Conservation (phyloP, 192 early-diverging fungal species). For the Geranomyces variabilis region DNA sequence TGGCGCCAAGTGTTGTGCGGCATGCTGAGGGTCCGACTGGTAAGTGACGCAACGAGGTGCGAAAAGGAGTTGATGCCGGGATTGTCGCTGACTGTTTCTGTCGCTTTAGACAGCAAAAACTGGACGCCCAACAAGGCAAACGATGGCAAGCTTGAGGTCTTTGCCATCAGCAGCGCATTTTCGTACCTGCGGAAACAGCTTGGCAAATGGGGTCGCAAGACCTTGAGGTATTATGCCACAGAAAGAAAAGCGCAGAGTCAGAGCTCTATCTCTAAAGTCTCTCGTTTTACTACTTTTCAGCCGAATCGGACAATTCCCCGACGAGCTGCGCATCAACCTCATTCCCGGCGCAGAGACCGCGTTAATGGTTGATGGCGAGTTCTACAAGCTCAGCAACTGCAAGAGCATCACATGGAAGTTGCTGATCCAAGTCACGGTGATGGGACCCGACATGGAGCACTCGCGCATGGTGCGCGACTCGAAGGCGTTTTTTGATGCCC, state of each 20-base stretch:
- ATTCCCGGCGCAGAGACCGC: conserved; percentile 50
- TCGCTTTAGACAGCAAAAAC: conserved; percentile 37
- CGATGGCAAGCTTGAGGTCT: conserved; percentile 67
- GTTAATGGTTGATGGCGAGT: conserved; percentile 77
- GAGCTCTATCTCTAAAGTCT: background rate
- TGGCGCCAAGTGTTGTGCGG: conserved; percentile 41
- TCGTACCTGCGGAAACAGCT: conserved; percentile 67
- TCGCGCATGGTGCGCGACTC: conserved; percentile 11
- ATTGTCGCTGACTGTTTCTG: too few species aligned
- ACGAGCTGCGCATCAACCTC: conserved; percentile 58
- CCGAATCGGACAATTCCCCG: conserved; percentile 67
- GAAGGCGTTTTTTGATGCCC: background rate
- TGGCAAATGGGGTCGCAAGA: conserved; percentile 7
- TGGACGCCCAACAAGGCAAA: conserved; percentile 71
- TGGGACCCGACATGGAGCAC: conserved; percentile 11
- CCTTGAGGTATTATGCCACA: conserved; percentile 4
- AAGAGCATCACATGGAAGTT: conserved; percentile 13
- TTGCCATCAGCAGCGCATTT: conserved; percentile 57
- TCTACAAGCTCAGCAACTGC: conserved; percentile 57
- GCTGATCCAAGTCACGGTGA: conserved; percentile 15
- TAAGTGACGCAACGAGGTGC: background rate
- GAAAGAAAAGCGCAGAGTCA: too few species aligned
- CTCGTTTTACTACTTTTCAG: conserved; percentile 34
- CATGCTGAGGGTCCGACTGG: conserved; percentile 48
- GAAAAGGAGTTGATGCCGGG: too few species aligned